Evolutionary conservation across 2,329 filamentous ascomycete species (phyloP).

Genomic region (Monilinia vaccinii-corymbosi): DNA sequence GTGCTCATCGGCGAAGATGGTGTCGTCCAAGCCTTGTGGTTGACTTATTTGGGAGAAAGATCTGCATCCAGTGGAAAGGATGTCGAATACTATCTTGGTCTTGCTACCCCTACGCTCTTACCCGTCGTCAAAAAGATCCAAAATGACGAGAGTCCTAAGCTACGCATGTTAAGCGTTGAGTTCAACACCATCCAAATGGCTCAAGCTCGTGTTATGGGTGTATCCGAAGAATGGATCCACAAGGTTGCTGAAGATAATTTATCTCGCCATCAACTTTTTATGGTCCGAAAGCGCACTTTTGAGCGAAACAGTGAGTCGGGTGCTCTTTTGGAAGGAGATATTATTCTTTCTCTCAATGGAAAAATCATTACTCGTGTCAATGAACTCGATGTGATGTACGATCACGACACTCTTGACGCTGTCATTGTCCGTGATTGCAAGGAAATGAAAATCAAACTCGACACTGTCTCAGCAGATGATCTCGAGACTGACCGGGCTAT

Average conservation of each 20-base stretch:
- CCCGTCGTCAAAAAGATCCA: constrained; percentile 85
- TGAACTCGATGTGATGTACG: constrained; percentile 95
- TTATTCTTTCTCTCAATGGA: constrained; percentile 82
- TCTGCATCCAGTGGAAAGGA: constrained; percentile 72
- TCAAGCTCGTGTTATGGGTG: constrained; percentile 93
- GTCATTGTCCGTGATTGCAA: constrained; percentile 78
- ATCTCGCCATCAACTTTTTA: constrained; percentile 92
- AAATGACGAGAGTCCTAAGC: constrained; percentile 64
- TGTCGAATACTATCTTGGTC: constrained; percentile 90
- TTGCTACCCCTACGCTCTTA: constrained; percentile 79
- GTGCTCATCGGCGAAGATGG: constrained; percentile 85
- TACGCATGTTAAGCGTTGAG: constrained; percentile 89
- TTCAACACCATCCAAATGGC: constrained; percentile 94
- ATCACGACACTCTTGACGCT: constrained; percentile 71
- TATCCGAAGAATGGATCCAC: constrained; percentile 90
- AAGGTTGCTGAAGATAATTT: constrained; percentile 83
- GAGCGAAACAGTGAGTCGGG: constrained; percentile 52
- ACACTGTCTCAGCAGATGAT: constrained; percentile 80
- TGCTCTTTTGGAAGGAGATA: constrained; percentile 78
- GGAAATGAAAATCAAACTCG: constrained; percentile 67
- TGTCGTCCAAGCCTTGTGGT: constrained; percentile 89
- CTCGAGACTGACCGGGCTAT: constrained; percentile 88
- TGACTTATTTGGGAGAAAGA: constrained; percentile 92
- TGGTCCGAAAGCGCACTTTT: constrained; percentile 85
- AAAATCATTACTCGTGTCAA: constrained; percentile 88